Evolutionary conservation across 345 rosid species (phyloP).

Genomic region (Citrus cavaleriei): DNA sequence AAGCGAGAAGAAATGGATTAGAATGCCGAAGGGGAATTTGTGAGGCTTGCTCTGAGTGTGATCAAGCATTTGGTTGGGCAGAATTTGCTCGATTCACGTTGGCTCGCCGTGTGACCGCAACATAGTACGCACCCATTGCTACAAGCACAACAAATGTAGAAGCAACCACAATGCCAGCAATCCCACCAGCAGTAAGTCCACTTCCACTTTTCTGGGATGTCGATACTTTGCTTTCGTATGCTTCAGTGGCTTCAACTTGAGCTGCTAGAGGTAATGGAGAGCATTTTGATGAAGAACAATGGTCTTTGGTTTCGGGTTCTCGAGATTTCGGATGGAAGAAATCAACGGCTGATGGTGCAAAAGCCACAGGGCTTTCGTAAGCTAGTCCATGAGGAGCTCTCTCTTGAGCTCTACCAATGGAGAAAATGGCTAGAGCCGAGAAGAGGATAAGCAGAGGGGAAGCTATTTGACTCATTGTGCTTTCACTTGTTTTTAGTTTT

Average conservation of each 20-base stretch:
- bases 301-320: constrained; percentile 16
- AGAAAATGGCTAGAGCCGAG: constrained; percentile 31
- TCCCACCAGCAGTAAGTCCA: constrained; percentile 28
- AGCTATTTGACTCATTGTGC: constrained; percentile 33
- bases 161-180: constrained; percentile 37
- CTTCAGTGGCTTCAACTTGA: constrained; percentile 27
- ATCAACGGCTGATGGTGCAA: constrained; percentile 75
- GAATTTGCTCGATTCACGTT: constrained; percentile 31
- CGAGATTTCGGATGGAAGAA: constrained; percentile 77
- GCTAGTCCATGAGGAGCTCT: constrained; percentile 91
- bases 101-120: constrained; percentile 28
- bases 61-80: constrained; percentile 36
- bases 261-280: constrained; percentile 52
- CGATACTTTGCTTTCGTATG: constrained; percentile 19
- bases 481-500: constrained; percentile 15
- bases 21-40: background rate
- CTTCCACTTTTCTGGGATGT: constrained; percentile 14
- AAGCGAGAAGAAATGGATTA: background rate
- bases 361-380: constrained; percentile 60
- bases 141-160: constrained; percentile 28
- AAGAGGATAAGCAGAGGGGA: constrained; percentile 35
- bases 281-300: constrained; percentile 30
- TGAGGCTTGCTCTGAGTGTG: background rate
- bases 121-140: constrained; percentile 30
- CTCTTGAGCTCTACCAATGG: constrained; percentile 45